Base-by-base conservation (phyloP, 768 basidiomycete genomes). In the Calocybe gangraenosa region DNA sequence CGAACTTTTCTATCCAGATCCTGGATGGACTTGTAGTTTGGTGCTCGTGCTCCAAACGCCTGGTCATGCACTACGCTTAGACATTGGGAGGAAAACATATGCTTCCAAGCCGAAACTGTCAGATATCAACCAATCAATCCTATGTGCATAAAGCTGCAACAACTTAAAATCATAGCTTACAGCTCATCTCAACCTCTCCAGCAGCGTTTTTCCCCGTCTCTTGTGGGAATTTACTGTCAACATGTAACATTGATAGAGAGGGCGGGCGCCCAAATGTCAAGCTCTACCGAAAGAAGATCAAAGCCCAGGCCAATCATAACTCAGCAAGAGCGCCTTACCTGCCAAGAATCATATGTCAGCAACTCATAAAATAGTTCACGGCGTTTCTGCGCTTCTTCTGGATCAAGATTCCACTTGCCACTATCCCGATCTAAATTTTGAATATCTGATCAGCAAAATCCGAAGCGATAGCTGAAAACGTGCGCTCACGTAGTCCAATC, bases 221-320 rank as follows among this genome's bases (percentile, higher is more conserved):
- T 56, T 73, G 67, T 6, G 81, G 73, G 49, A 78, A 63, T 51
- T 76, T 73, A 50, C 72, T 69, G 55, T 82, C 78, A 49, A 81
- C 66, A 57, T 82, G 81, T 7, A 73, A 59, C 19, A 71, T 65
- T 2, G 78, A 71, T 44, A 85, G 73, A 5, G 83, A 84, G 2
- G 83, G 83, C 2, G 84, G 84, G 6, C 84, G 74, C 44, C 83
- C 83, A 61, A 79, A 85, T 8, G 82, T 85, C 47, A 87, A 61
- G 56, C 82, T 83, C 84, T 87, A 53, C 25, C 43, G 44, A 48
- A 38, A 52, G n/a, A 44, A 20, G 3, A 17, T 19, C 36, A 46
- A 39, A 32, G 20, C 13, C 21, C 15, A 43, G 36, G 32, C 22
- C 23, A 19, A 37, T 36, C 14, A 42, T 48, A n/a, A 30, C 40